These are phyloP conservation scores for Rosa lucieae DNA, from an alignment of 306 rosid genomes.

Conservation along the genomic window DNA sequence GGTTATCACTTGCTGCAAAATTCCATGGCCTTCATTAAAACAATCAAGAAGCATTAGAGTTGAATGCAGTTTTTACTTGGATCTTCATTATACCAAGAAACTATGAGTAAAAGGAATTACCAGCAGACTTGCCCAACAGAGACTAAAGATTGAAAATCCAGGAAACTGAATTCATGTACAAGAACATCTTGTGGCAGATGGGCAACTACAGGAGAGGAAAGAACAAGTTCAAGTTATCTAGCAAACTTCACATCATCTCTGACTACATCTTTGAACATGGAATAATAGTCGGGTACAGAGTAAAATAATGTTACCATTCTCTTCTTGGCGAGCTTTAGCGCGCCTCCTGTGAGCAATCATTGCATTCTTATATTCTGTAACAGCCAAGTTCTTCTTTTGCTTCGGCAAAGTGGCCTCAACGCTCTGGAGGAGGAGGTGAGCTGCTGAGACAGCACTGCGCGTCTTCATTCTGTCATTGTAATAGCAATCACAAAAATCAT, in stretches of 20 bases:
- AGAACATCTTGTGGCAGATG: conserved; percentile 72
- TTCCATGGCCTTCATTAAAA: conserved; percentile 76
- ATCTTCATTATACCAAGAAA: conserved; percentile 3
- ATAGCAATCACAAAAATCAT: conserved; percentile 12
- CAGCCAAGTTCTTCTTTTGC: conserved; percentile 68
- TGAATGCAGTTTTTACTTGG: conserved; percentile 9
- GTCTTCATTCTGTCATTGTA: conserved; percentile 59
- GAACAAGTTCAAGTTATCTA: not conserved
- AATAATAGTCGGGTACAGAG: not conserved
- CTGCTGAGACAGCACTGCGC: conserved; percentile 60
- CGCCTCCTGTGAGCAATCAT: conserved; percentile 79
- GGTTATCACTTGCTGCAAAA: conserved; percentile 67
- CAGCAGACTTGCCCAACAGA: conserved; percentile 60
- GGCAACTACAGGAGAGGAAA: not conserved
- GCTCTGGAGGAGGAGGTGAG: conserved; percentile 62
- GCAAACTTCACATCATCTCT: not conserved
- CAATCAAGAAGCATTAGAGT: not conserved
- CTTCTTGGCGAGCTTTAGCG: conserved; percentile 51
- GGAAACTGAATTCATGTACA: conserved; percentile 61
- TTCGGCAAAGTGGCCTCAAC: conserved; percentile 71
- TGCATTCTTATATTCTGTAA: conserved; percentile 69
- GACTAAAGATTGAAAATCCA: conserved; percentile 65
- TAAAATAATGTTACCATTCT: conserved; percentile 40
- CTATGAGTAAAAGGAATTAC: conserved; percentile 37
- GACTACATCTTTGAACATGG: not conserved